A percentile compares a stretch with the other conserved stretches of the same genome.
phyloP scores from a whole-genome alignment of 805 yeast genomes.

The Monosporozyma siamensis region DNA sequence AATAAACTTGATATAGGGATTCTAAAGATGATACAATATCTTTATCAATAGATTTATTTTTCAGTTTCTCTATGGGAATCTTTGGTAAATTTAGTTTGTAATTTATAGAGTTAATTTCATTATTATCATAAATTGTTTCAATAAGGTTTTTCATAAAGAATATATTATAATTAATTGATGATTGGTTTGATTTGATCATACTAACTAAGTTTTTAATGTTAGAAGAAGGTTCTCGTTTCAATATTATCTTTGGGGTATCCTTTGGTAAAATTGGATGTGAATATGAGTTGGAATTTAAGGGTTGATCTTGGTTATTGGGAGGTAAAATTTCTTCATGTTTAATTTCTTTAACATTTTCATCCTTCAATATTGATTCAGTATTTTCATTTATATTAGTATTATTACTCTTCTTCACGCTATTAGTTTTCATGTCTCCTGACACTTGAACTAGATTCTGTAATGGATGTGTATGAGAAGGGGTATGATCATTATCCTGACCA shows the following conservation, averaged over 20 bases:
- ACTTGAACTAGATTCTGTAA: not conserved
- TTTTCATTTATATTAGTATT: not conserved
- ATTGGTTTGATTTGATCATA: not conserved
- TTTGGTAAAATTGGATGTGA: not conserved
- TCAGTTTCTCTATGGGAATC: constrained; percentile 28
- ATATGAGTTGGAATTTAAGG: not conserved
- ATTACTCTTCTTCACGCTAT: not conserved
- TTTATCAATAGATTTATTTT: constrained; percentile 37
- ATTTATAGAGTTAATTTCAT: constrained; percentile 2
- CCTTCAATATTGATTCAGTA: no score
- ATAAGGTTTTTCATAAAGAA: constrained; percentile 5
- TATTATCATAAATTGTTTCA: constrained; percentile 6
- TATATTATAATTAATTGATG: not conserved
- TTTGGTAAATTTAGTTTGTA: constrained; percentile 33
- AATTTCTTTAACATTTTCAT: no score
- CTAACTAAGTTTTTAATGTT: constrained; percentile 1
- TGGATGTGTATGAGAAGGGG: not conserved
- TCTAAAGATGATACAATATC: constrained; percentile 56
- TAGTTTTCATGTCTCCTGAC: not conserved
- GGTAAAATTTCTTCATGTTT: not conserved
- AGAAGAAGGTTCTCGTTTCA: constrained; percentile 1
- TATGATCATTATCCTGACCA: not conserved
- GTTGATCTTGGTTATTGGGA: not conserved
- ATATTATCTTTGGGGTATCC: not conserved
- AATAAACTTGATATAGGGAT: constrained; percentile 54